Conservation (phyloP, 192 early-diverging fungal genomes). For the Umbelopsis sp. region DNA sequence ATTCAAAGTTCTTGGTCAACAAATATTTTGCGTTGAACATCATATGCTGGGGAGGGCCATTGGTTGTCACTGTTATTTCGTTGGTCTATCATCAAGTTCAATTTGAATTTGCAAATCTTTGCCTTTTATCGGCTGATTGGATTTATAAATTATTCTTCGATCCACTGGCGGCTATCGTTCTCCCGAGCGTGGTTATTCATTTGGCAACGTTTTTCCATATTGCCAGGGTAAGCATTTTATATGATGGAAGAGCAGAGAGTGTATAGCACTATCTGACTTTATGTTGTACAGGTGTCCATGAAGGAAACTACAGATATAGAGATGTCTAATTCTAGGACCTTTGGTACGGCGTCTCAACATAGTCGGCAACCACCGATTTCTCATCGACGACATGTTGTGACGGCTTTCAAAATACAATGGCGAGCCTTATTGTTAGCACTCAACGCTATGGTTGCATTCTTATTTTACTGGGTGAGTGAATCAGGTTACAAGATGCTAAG, state of each 20-base stretch:
- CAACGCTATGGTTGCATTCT: constrained; percentile 40
- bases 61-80: constrained; percentile 39
- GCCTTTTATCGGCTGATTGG: constrained; percentile 44
- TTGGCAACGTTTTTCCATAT: constrained; percentile 57
- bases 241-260: background rate
- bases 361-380: constrained; percentile 6
- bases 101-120: constrained; percentile 55
- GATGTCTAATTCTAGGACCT: constrained; percentile 28
- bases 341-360: constrained; percentile 2
- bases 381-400: constrained; percentile 43
- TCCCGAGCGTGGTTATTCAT: constrained; percentile 53
- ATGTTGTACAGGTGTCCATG: constrained; percentile 27
- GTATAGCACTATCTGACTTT: background rate
- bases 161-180: constrained; percentile 52
- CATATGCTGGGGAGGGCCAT: constrained; percentile 53
- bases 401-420: constrained; percentile 57
- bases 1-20: constrained; percentile 47
- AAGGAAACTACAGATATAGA: constrained; percentile 32
- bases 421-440: constrained; percentile 52
- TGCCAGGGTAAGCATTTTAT: constrained; percentile 32
- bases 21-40: constrained; percentile 47
- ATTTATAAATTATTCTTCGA: constrained; percentile 54
- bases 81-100: constrained; percentile 43
- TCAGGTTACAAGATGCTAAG: background rate
- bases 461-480: constrained; percentile 52